Base-by-base conservation (phyloP, 495 filamentous ascomycete species). In the Podospora appendiculata region DNA sequence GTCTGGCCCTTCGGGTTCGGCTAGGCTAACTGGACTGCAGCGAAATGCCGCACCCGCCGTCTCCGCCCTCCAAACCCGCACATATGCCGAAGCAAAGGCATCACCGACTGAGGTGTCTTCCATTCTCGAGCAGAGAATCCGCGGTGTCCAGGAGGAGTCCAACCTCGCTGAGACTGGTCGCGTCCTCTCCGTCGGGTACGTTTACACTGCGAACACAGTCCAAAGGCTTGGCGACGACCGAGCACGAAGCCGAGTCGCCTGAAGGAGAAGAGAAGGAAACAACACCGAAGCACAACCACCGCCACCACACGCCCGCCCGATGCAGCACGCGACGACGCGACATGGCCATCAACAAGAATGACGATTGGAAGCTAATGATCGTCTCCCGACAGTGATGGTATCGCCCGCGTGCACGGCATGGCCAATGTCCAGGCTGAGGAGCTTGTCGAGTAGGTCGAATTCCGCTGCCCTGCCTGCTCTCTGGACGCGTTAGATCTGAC, bases 341-440 rank as follows among this genome's bases (percentile, higher is more conserved):
- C 25, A 25, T 25, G 25, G 25, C 25, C 25, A 25, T 25, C 25
- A 5, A 25, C 25, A 25, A 25, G 43, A 10, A 41, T 40, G 35
- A 34, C 48, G 40, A 17, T 41, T 45, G 44, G 52, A 64, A 62
- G 56, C 75, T 80, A 64, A 81, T 62, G 36, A 51, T 44, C 49
- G 44, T 55, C 33, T 45, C 33, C 58, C 25, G 57, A 70, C 61
- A 98, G 93, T 90, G 93, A 98, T 78, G 93, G 93, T 96, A 98
- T 98, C 69, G 93, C 93, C 71, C 91, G 94, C 88, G 93, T 98
- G 60, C 90, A 98, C 74, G 93, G 93, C 70, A 94, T 98, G 89
- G 88, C 80, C 87, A 97, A 97, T 74, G 93, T 98, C 78, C 93
- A 98, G 81, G 93, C 93, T 69, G 93, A 98, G 77, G 93, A 98